phyloP scores from a whole-genome alignment of 164 flowering plant genomes.

The Piper betle region DNA sequence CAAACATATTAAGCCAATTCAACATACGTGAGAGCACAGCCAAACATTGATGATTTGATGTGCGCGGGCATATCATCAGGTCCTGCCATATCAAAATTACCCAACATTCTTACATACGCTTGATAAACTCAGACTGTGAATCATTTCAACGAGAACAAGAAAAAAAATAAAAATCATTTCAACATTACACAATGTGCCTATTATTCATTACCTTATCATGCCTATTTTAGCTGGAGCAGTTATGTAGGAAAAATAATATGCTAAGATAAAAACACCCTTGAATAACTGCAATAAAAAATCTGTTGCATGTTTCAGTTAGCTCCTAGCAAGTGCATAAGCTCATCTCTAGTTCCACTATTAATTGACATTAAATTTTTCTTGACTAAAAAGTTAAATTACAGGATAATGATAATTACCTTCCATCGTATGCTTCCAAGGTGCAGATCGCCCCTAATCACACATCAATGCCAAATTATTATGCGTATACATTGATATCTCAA shows the following conservation, averaged over 20 bases:
- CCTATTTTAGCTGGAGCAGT: too few species aligned
- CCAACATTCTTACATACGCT: not conserved
- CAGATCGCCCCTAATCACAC: slow-evolving; percentile 58
- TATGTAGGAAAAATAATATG: too few species aligned
- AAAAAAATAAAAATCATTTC: too few species aligned
- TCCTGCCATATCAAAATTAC: slow-evolving; percentile 32
- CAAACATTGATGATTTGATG: slow-evolving; percentile 63
- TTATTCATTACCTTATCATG: too few species aligned
- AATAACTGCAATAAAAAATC: too few species aligned
- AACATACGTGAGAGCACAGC: slow-evolving; percentile 70
- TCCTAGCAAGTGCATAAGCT: too few species aligned
- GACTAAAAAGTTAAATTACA: slow-evolving; percentile 8
- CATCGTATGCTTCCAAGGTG: slow-evolving; percentile 96
- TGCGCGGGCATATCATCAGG: slow-evolving; percentile 99
- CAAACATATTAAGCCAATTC: not conserved
- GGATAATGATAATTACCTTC: slow-evolving; percentile 57
- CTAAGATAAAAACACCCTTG: too few species aligned
- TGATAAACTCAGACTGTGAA: not conserved
- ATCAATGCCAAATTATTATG: not conserved
- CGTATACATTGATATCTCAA: slow-evolving; percentile 1
- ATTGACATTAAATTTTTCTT: not conserved
- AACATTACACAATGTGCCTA: too few species aligned
- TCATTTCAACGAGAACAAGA: too few species aligned
- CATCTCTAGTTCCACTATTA: not conserved
- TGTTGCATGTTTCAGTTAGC: too few species aligned